Evolutionary conservation across 257 asterid genomes (phyloP), one percentile per base, ranked within the genome.

Genomic region (Plantago ovata): DNA sequence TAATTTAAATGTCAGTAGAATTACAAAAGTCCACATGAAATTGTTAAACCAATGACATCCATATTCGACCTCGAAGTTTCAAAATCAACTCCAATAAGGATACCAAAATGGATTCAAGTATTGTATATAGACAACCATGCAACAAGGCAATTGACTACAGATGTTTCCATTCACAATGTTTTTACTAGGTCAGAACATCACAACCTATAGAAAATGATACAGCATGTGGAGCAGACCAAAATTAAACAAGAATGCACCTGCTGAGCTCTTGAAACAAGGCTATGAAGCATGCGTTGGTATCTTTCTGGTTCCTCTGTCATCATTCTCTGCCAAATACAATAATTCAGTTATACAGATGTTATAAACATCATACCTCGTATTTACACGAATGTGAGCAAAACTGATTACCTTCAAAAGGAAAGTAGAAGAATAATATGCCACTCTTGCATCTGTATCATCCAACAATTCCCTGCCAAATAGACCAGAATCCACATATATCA

Each of bases 361-460:
- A 42, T 28, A 24, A 13, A 9, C 21, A 20, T 38, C 41, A 18
- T 15, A 57, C 20, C 63, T 57, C 61, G 11, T 50, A n/a, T 50
- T 50, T 20, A 66, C 44, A 24, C 48, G 50, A 63, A 49, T 53
- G 22, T 65, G 72, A 77, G 61, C 62, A 72, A 56, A 65, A 71
- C 56, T 71, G 49, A 56, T 79, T 77, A 71, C 99, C 96, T 93
- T 93, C 72, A 93, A 83, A 75, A 93, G 99, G 82, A 93, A 89
- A 54, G 95, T 93, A 33, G 99, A 86, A 44, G 99, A 89, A 74
- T 93, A 84, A 83, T 86, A 93, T 61, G 99, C 99, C 79, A 93
- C 97, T 83, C 99, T 84, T n/a, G 97, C 89, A 42, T 93, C 99
- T 12, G 95, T 83, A 74, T 93, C 99, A 75, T 83, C 97, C 74